These are phyloP conservation scores for Aspergillus coremiiformis DNA, from an alignment of 495 filamentous ascomycete genomes.

Conservation along the genomic window DNA sequence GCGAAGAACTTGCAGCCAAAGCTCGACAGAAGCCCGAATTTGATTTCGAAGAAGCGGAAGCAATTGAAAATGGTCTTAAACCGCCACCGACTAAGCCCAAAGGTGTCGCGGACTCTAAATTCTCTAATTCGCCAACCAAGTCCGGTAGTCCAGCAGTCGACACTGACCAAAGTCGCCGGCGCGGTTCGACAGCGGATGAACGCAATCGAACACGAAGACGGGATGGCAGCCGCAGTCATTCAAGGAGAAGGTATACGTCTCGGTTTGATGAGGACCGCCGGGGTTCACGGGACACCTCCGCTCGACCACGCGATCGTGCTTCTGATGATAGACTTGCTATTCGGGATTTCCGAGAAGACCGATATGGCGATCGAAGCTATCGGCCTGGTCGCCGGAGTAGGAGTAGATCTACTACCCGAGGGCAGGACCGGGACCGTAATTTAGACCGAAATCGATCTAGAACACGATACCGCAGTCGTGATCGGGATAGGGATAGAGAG, in stretches of 20 bases:
- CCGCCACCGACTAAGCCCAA: slow-evolving; percentile 23
- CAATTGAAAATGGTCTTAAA: slow-evolving; percentile 40
- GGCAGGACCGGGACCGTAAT: slow-evolving; percentile 20
- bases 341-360: slow-evolving; percentile 30
- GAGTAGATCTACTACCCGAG: slow-evolving; percentile 27
- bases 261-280: slow-evolving; percentile 29
- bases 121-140: slow-evolving; percentile 24
- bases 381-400: slow-evolving; percentile 33
- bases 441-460: slow-evolving; percentile 12
- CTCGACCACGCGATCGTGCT: slow-evolving; percentile 31
- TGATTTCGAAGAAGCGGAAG: slow-evolving; percentile 48
- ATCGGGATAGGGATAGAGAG: slow-evolving; percentile 23
- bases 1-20: slow-evolving; percentile 54
- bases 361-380: slow-evolving; percentile 31
- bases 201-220: slow-evolving; percentile 23
- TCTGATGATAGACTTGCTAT: slow-evolving; percentile 27
- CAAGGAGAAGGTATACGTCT: slow-evolving; percentile 24
- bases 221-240: slow-evolving; percentile 30
- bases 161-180: slow-evolving; percentile 14
- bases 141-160: slow-evolving; percentile 25
- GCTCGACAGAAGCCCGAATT: slow-evolving; percentile 50
- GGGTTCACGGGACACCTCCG: slow-evolving; percentile 30
- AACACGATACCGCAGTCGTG: slow-evolving; percentile 18
- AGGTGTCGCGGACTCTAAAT: slow-evolving; percentile 23
- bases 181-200: slow-evolving; percentile 27